phyloP scores from a whole-genome alignment of 1,284 basidiomycete species.

The Puccinia sorghi region DNA sequence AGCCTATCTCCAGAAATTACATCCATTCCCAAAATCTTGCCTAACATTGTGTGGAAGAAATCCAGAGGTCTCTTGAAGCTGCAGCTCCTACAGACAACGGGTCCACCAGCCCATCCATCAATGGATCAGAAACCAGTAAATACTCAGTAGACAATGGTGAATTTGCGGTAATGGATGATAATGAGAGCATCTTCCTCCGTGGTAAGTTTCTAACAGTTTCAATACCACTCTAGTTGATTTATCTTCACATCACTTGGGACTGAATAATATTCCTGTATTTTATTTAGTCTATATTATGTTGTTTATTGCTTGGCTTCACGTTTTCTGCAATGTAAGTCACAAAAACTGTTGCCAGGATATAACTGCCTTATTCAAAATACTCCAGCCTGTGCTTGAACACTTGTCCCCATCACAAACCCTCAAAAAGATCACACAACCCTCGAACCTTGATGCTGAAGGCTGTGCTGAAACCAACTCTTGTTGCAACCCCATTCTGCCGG shows the following conservation, averaged over 20 bases:
- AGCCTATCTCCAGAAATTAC: background rate
- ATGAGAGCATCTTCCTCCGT: background rate
- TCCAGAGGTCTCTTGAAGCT: background rate
- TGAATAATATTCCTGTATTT: background rate
- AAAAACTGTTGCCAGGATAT: slow-evolving; percentile 12
- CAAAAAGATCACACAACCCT: background rate
- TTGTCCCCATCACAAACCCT: background rate
- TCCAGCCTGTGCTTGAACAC: background rate
- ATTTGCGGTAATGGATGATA: background rate
- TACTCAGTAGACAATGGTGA: background rate
- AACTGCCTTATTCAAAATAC: background rate
- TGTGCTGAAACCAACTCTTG: background rate
- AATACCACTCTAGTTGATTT: background rate
- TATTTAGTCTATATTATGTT: slow-evolving; percentile 3
- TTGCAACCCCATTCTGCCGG: background rate
- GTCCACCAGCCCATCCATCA: background rate
- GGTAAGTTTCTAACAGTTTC: background rate
- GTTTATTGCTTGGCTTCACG: slow-evolving; percentile 23
- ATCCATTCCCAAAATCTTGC: background rate
- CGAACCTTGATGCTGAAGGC: slow-evolving; percentile 5
- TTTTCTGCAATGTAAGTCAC: slow-evolving; percentile 29
- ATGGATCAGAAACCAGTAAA: background rate
- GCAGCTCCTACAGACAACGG: background rate
- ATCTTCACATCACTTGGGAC: background rate
- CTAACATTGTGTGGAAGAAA: background rate